Base-by-base conservation (phyloP, 1,284 basidiomycete genomes). In the Violaceomyces palustris region DNA sequence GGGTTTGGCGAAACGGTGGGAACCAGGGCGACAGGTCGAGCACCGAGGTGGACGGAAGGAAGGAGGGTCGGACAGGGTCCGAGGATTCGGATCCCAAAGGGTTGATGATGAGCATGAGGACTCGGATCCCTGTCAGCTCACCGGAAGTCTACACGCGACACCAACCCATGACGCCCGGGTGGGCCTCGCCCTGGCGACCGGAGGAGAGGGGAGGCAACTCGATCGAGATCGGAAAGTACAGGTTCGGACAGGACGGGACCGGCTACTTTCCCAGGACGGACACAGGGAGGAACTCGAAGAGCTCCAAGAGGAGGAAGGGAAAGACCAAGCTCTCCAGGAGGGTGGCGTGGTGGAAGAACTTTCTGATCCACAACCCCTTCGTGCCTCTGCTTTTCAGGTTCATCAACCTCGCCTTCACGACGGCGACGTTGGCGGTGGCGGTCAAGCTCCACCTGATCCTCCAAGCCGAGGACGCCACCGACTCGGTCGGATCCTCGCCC, bases 331-430 rank as follows among this genome's bases (percentile, higher is more conserved):
- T n/a, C n/a, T n/a, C n/a, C n/a, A 45, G 45, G 22, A 27, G 28
- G 3, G 28, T 19, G 17, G 26, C 30, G 4, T 62, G 59, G 59
- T 67, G 54, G 68, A 51, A 52, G 38, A 50, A 49, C 41, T 74
- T 66, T 42, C 51, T 68, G 34, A 44, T 73, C 60, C 40, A 69
- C 71, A 75, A 59, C 35, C 39, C 76, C 74, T 60, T 61, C 26
- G 63, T 68, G 18, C 67, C 58, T 43, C 59, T 93, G 81, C 78
- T 92, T 27, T 88, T 90, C 71, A 85, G 89, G 45, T 79, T 87
- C 51, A 80, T 86, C 73, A 92, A 92, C 67, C 82, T 93, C 45
- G 78, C 82, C 3, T 85, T 92, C 62, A 90, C 86, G 3, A 81
- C 84, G 14, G 79, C 83, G 31, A 85, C 87, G 1, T 80, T 93